Evolutionary conservation across 768 basidiomycete species (phyloP).

Genomic region (Rhizopogon sp.): DNA sequence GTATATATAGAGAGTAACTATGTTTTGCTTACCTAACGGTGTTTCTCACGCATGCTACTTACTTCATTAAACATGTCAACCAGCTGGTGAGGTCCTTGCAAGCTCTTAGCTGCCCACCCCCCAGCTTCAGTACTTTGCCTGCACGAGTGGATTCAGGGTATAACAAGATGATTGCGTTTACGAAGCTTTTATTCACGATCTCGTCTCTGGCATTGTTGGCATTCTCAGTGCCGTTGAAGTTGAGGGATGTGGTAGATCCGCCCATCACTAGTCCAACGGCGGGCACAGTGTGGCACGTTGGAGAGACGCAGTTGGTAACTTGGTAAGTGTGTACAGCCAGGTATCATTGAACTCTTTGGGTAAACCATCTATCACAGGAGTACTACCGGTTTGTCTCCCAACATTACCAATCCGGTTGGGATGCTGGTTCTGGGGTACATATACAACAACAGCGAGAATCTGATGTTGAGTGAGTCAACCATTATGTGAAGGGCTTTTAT

Average conservation of each 20-base stretch:
- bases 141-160: background rate
- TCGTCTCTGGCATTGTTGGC: constrained; percentile 14
- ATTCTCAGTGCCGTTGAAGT: constrained; percentile 26
- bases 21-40: background rate
- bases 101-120: background rate
- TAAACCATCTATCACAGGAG: constrained; percentile 32
- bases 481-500: background rate
- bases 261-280: constrained; percentile 40
- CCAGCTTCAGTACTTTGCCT: background rate
- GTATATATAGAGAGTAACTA: no score
- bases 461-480: constrained; percentile 22
- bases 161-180: constrained; percentile 10
- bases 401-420: constrained; percentile 25
- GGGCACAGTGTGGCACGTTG: constrained; percentile 39
- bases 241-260: constrained; percentile 44
- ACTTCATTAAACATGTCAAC: background rate
- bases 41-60: background rate
- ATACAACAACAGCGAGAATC: constrained; percentile 25
- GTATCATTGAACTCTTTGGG: constrained; percentile 35
- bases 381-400: constrained; percentile 19
- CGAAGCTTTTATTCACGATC: constrained; percentile 18
- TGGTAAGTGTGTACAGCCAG: constrained; percentile 32
- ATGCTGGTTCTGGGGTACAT: constrained; percentile 23
- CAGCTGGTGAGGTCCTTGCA: background rate
- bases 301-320: constrained; percentile 41